Evolutionary conservation across 2,329 filamentous ascomycete species (phyloP), one percentile per base, ranked within the genome.

Genomic region (Aspergillus niger): DNA sequence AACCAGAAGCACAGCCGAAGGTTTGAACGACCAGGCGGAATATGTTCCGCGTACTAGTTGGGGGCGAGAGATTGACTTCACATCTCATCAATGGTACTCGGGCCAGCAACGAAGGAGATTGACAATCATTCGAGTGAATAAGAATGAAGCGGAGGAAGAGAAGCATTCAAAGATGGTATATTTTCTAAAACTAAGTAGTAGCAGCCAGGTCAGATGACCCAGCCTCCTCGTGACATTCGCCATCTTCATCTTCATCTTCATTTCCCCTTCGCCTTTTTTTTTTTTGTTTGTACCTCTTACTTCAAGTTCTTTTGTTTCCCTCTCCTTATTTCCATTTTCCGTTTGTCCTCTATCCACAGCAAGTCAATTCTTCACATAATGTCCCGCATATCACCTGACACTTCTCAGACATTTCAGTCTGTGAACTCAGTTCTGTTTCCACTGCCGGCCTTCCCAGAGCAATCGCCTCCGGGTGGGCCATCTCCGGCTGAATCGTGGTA

Each of bases 401-500:
- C 44, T 75, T 74, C 57, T 75, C 74, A n/a, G 17, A n/a, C 8
- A 55, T 41, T 15, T 61, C 69, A 63, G 26, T 69, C 61, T 24
- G 57, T 60, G 44, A 62, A 13, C 24, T 51, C 44, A 36, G 13
- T 43, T 24, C 57, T 17, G 26, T 13, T 24, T 50, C 26, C 15
- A 28, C 52, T 20, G 57, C 49, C 15, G 57, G 60, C 59, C 66
- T 8, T 59, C 22, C 17, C n/a, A 52, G 10, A 3, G 22, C 11
- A 55, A 55, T 51, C 39, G 63, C 15, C 20, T 24, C 63, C 24
- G 67, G 63, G 1, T 55, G 55, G 5, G 70, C 70, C 15, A 83
- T 66, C 71, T 91, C 89, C 0, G 89, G 89, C 74, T 92, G 89
- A 32, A 93, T 71, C 1, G 90, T 91, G 3, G 81, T 82, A 11